Evolutionary conservation across 2,329 filamentous ascomycete species (phyloP).

Genomic region (Dactylellina sp.): DNA sequence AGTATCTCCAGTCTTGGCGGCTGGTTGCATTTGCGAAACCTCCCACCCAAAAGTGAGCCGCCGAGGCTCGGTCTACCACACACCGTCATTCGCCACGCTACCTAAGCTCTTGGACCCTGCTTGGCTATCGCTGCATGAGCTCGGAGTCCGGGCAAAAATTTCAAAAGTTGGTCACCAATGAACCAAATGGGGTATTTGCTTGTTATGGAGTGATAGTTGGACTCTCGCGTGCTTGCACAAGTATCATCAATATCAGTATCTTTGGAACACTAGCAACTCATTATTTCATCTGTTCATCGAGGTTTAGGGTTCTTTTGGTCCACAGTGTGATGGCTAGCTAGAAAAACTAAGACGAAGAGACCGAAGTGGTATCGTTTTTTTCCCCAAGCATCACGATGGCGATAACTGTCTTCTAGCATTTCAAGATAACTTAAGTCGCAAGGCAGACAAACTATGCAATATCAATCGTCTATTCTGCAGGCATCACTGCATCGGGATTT

Average conservation of each 20-base stretch:
- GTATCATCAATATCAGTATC: too few species aligned
- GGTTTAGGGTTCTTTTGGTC: too few species aligned
- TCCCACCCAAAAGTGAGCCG: conserved; percentile 12
- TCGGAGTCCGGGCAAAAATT: conserved; percentile 13
- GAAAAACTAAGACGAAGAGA: too few species aligned
- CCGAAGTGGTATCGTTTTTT: too few species aligned
- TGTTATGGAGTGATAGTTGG: not conserved
- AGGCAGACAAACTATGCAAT: conserved; percentile 30
- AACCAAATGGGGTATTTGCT: conserved; percentile 10
- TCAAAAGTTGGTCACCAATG: not conserved
- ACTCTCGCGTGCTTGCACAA: too few species aligned
- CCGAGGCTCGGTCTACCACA: conserved; percentile 33
- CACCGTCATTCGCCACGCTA: conserved; percentile 23
- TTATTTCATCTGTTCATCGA: too few species aligned
- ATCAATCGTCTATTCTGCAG: conserved; percentile 11
- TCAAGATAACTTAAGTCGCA: conserved; percentile 18
- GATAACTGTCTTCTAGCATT: too few species aligned
- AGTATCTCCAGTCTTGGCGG: conserved; percentile 55
- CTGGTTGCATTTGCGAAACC: conserved; percentile 17
- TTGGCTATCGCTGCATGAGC: conserved; percentile 41
- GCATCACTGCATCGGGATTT: not conserved
- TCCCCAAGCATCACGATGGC: too few species aligned
- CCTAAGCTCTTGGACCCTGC: conserved; percentile 33
- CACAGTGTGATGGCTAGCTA: too few species aligned
- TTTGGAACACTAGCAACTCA: too few species aligned